These are phyloP conservation scores for Chrysanthemum lavandulifolium DNA, from an alignment of 129 eudicot genomes.

Conservation along the genomic window DNA sequence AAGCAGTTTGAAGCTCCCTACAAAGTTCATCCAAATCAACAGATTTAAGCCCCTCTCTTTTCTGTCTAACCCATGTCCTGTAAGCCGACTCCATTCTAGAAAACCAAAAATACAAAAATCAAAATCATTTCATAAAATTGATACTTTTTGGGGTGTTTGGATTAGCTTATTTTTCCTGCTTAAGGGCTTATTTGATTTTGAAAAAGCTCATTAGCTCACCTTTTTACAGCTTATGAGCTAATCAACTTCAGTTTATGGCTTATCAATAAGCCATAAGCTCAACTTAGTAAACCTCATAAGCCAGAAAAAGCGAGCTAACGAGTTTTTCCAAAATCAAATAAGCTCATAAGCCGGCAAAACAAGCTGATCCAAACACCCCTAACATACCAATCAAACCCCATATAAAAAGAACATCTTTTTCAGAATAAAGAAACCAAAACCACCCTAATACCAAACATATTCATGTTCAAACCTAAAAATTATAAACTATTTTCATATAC, in stretches of 20 bases:
- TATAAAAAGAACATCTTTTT: constrained; percentile 8
- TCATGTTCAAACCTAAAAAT: constrained; percentile 11
- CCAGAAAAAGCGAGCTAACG: no score
- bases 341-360: no score
- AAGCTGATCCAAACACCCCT: no score
- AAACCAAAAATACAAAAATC: neutral
- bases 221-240: no score
- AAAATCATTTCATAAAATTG: neutral
- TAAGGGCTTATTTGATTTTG: no score
- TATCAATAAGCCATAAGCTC: no score
- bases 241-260: no score
- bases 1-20: constrained; percentile 90
- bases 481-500: neutral
- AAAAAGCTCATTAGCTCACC: no score
- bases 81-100: constrained; percentile 90
- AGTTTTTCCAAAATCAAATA: no score
- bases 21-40: constrained; percentile 54
- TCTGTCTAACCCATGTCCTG: constrained; percentile 79
- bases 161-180: no score
- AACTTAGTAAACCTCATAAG: no score
- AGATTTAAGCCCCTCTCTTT: constrained; percentile 55
- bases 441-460: neutral
- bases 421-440: constrained; percentile 9
- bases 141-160: neutral
- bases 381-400: constrained; percentile 20